Percentiles rank a stretch among this genome's conserved stretches.
Conservation (phyloP, 2,329 filamentous ascomycete species). For the Pseudogymnoascus sp. region DNA sequence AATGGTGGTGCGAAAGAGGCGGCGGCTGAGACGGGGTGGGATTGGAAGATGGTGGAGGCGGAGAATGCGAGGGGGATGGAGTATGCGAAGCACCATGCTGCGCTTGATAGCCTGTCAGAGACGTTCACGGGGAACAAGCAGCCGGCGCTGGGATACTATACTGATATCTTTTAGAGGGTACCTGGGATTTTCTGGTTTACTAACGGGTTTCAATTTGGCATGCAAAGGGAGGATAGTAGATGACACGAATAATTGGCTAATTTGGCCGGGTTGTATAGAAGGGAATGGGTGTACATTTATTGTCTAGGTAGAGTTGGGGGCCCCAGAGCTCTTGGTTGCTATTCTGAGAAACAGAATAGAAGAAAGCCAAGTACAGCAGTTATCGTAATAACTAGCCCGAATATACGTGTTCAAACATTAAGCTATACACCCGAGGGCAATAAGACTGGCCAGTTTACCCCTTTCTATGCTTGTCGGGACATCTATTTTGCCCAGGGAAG, state of each 20-base stretch:
- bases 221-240: neutral
- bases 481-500: neutral
- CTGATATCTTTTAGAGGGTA: constrained; percentile 19
- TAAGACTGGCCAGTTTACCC: constrained; percentile 1
- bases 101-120: constrained; percentile 43
- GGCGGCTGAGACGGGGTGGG: constrained; percentile 32
- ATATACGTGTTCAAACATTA: constrained; percentile 4
- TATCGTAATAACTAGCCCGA: constrained; percentile 1
- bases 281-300: constrained; percentile 5
- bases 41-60: constrained; percentile 50
- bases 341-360: constrained; percentile 1
- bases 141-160: constrained; percentile 27
- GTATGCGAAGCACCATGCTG: constrained; percentile 47
- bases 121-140: constrained; percentile 26
- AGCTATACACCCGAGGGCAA: neutral
- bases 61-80: constrained; percentile 47
- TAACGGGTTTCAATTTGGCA: neutral
- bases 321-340: constrained; percentile 2
- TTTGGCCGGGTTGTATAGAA: neutral
- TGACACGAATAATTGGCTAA: neutral
- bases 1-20: neutral
- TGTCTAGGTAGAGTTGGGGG: constrained; percentile 6
- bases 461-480: neutral
- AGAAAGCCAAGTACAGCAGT: neutral
- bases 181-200: neutral